A percentile compares a stretch with the other conserved stretches of the same genome.
Conservation (phyloP, 2,329 filamentous ascomycete species). For the Trichothecium roseum region DNA sequence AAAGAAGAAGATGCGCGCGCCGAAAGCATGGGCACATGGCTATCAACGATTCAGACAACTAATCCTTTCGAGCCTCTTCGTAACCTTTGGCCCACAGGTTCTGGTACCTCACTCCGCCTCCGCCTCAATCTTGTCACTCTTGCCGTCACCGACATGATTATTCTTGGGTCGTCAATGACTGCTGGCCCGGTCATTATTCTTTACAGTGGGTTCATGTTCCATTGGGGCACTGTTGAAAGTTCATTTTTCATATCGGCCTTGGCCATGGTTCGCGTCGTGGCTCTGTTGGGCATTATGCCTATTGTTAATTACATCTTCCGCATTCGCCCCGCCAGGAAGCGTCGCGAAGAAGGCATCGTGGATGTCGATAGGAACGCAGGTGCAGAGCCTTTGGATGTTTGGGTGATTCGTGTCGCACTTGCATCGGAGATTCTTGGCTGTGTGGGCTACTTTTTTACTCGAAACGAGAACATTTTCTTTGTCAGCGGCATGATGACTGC, state of each 20-base stretch:
- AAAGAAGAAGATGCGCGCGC: constrained; percentile 17
- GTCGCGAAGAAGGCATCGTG: constrained; percentile 22
- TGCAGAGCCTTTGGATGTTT: constrained; percentile 68
- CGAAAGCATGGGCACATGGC: constrained; percentile 11
- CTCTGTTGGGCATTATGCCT: constrained; percentile 67
- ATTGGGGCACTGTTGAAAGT: constrained; percentile 73
- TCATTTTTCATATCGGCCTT: constrained; percentile 73
- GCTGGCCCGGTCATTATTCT: constrained; percentile 72
- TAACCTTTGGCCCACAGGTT: constrained; percentile 65
- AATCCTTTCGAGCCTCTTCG: constrained; percentile 71
- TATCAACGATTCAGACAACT: constrained; percentile 27
- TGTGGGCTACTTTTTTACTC: constrained; percentile 60
- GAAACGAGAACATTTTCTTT: constrained; percentile 54
- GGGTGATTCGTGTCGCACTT: constrained; percentile 64
- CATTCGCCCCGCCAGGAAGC: constrained; percentile 33
- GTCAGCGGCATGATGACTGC: constrained; percentile 62
- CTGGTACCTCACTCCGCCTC: constrained; percentile 45
- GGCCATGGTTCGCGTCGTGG: constrained; percentile 65
- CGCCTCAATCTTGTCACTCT: constrained; percentile 76
- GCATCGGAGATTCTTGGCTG: constrained; percentile 68
- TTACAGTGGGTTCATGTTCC: constrained; percentile 71
- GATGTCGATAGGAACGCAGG: constrained; percentile 48
- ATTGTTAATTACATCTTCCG: constrained; percentile 67
- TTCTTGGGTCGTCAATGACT: constrained; percentile 76
- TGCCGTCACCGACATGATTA: constrained; percentile 68